These are phyloP conservation scores for Exidia glandulosa DNA, from an alignment of 768 basidiomycete genomes.

Conservation along the genomic window DNA sequence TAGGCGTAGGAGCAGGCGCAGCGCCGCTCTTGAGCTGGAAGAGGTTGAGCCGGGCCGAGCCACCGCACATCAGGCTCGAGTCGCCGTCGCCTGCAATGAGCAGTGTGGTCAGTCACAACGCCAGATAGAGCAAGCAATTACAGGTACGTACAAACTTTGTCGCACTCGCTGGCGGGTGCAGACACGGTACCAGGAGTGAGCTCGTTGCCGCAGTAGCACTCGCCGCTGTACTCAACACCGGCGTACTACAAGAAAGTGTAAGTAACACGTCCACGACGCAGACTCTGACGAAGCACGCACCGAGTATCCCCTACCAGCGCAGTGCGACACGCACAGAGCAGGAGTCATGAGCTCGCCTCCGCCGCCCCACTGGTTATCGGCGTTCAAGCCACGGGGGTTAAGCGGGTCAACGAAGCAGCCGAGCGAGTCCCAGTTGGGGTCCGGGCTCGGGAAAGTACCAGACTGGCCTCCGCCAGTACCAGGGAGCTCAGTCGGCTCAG, in stretches of 20 bases:
- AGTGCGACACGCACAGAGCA: neutral
- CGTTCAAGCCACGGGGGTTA: neutral
- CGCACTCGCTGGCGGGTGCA: constrained; percentile 1
- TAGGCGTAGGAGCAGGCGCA: neutral
- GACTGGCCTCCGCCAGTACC: neutral
- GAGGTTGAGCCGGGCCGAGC: neutral
- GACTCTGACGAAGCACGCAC: neutral
- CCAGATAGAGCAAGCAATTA: neutral
- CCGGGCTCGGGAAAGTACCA: neutral
- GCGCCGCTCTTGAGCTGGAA: neutral
- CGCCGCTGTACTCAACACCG: constrained; percentile 1
- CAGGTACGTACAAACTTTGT: neutral
- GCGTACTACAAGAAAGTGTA: neutral
- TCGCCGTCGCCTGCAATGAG: constrained; percentile 1
- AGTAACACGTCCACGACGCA: neutral
- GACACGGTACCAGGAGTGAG: neutral
- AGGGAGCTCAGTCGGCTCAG: neutral
- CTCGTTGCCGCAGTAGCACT: constrained; percentile 3
- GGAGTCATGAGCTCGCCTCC: neutral
- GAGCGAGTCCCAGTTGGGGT: neutral
- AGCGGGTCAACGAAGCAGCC: neutral
- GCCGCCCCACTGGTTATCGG: neutral
- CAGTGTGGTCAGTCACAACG: no score
- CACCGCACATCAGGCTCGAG: neutral
- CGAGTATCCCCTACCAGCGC: neutral